Percentiles rank a stretch among this genome's conserved stretches.
phyloP scores from a whole-genome alignment of 768 basidiomycete genomes.

The Trametes cubensis region DNA sequence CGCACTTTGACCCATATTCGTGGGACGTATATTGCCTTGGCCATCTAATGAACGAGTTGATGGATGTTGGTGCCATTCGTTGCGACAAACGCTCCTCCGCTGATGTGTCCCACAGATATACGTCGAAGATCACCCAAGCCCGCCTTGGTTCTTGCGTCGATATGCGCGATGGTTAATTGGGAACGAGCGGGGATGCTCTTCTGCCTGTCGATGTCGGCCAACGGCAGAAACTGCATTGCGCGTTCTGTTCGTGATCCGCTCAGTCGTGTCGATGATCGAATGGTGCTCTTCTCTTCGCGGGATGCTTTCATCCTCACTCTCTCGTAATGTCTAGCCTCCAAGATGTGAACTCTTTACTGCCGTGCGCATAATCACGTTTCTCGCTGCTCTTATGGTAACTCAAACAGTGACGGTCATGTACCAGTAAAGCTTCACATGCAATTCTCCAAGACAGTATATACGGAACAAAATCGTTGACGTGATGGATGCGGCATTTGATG shows the following conservation, averaged over 20 bases:
- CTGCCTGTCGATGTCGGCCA: neutral
- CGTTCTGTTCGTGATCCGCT: neutral
- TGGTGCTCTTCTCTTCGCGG: no score
- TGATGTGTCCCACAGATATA: neutral
- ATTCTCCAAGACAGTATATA: no score
- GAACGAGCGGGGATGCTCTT: neutral
- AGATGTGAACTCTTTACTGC: no score
- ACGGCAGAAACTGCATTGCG: neutral
- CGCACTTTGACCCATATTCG: slow-evolving; percentile 1
- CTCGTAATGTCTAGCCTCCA: no score
- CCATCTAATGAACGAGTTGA: neutral
- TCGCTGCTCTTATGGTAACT: no score
- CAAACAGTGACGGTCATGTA: no score
- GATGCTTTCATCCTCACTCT: no score
- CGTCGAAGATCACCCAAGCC: neutral
- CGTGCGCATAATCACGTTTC: no score
- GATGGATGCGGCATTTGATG: no score
- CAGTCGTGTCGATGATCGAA: neutral
- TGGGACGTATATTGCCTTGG: slow-evolving; percentile 6
- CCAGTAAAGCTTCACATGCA: no score
- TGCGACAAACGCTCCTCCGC: neutral
- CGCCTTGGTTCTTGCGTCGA: neutral
- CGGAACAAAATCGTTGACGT: no score
- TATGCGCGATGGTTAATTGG: neutral
- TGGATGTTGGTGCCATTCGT: neutral